A percentile compares a stretch with the other conserved stretches of the same genome.
These are phyloP conservation scores for Pyracantha coccinea DNA, from an alignment of 331 rosid genomes.

Conservation along the genomic window DNA sequence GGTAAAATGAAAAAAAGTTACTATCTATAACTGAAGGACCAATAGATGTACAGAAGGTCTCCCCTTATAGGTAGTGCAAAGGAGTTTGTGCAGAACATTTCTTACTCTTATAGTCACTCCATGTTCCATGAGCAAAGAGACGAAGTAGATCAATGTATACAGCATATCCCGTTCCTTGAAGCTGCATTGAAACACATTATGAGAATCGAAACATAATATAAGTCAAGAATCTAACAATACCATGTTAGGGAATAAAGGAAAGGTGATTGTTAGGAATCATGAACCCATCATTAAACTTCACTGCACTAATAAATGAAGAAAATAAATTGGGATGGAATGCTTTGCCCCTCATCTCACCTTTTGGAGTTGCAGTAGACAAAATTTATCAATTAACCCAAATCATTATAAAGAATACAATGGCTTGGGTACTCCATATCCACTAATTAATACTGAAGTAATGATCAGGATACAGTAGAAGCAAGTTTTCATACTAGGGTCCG, in stretches of 20 bases:
- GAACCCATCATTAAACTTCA: background rate
- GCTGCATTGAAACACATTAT: conserved; percentile 2
- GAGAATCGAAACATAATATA: background rate
- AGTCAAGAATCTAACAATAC: background rate
- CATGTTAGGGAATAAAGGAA: no score
- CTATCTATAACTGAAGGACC: background rate
- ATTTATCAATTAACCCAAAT: background rate
- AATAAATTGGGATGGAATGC: background rate
- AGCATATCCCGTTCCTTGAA: conserved; percentile 14
- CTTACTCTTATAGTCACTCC: conserved; percentile 17
- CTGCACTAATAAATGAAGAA: background rate
- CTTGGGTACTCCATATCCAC: background rate
- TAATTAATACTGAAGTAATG: background rate
- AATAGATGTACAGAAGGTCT: background rate
- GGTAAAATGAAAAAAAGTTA: no score
- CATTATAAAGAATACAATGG: background rate
- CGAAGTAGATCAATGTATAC: conserved; percentile 15
- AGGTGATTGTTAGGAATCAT: background rate
- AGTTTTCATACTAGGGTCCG: background rate
- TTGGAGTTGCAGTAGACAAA: background rate
- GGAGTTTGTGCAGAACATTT: background rate
- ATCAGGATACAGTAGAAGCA: background rate
- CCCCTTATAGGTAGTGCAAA: background rate
- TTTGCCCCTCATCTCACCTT: background rate
- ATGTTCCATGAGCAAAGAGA: conserved; percentile 16